Evolutionary conservation across 1,284 basidiomycete genomes (phyloP), one percentile per base, ranked within the genome.

Genomic region (Moesziomyces aphidis): DNA sequence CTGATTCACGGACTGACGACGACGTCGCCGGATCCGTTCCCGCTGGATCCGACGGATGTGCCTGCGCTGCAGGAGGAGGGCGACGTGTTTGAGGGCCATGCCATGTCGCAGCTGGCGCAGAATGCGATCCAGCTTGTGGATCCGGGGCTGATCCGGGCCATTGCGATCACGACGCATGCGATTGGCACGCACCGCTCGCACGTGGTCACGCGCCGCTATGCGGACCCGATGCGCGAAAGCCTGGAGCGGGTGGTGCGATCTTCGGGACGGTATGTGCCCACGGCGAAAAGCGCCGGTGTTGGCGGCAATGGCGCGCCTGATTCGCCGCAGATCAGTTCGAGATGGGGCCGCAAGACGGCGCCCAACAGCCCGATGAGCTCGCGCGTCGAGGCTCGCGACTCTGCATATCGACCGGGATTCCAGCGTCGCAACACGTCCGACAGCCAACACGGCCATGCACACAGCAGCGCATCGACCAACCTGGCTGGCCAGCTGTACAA

Each of bases 1-100:
- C 70, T 84, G 44, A 77, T 83, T 50, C 82, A 84, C 52, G 82
- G 80, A 10, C 70, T 84, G 22, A 83, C 82, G 1, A 78, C 76
- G 4, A 76, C 78, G 4, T 70, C 71, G 48, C 75, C 79, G 3
- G 74, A 76, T 24, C 72, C 77, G 1, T 80, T 84, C 50, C 81
- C 82, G 23, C 68, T 84, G 15, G 82, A 84, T 53, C 76, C 69
- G 5, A 66, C 78, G 4, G 82, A 84, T 24, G 74, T 82, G 34
- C 75, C 80, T 4, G 76, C 73, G 13, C 57, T 80, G 56, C 60
- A 70, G 10, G 60, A 77, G 21, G 68, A 72, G 17, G 53, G 53
- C 21, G 59, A 71, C 46, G 59, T 69, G 39, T 64, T 73, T 28
- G 64, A 64, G 28, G 50, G 58, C n/a, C 68, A 58, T 17, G 51